These are phyloP conservation scores for Claviceps arundinis DNA, from an alignment of 2,329 filamentous ascomycete species.

Conservation along the genomic window DNA sequence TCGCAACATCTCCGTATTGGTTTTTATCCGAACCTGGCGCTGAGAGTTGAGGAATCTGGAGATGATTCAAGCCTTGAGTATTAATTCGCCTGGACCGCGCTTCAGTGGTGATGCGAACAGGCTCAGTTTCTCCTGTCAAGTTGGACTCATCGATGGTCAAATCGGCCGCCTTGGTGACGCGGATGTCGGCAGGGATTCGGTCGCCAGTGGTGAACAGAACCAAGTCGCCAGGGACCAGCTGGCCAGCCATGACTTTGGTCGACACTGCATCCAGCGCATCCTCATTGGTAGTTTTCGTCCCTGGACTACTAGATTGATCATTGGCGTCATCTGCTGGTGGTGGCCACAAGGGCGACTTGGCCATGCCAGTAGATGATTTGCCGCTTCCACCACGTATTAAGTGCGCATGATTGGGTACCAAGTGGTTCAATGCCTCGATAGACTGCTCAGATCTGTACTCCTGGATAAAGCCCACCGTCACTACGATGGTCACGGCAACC, in stretches of 20 bases:
- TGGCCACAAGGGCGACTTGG: slow-evolving; percentile 35
- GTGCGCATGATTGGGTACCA: slow-evolving; percentile 92
- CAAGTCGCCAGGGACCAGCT: slow-evolving; percentile 83
- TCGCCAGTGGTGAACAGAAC: slow-evolving; percentile 93
- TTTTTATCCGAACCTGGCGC: slow-evolving; percentile 30
- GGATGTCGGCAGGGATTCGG: slow-evolving; percentile 88
- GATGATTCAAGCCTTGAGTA: slow-evolving; percentile 16
- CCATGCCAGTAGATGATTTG: slow-evolving; percentile 16
- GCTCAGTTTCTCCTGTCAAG: slow-evolving; percentile 90
- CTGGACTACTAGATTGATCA: slow-evolving; percentile 28
- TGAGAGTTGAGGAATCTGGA: slow-evolving; percentile 25
- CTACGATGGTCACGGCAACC: slow-evolving; percentile 90
- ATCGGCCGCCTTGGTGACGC: slow-evolving; percentile 81
- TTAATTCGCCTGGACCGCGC: slow-evolving; percentile 26
- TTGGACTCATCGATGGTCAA: slow-evolving; percentile 95
- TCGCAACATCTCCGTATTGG: slow-evolving; percentile 45
- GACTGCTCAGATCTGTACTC: slow-evolving; percentile 98
- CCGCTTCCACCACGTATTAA: slow-evolving; percentile 55
- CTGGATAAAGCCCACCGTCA: slow-evolving; percentile 90
- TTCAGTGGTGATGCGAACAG: slow-evolving; percentile 64
- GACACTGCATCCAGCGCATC: slow-evolving; percentile 59
- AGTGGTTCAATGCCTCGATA: slow-evolving; percentile 80
- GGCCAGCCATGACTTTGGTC: slow-evolving; percentile 70
- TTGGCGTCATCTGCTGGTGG: slow-evolving; percentile 27
- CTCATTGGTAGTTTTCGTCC: slow-evolving; percentile 46